phyloP scores from a whole-genome alignment of 140 eudicot genomes.

The Flaveria floridana region DNA sequence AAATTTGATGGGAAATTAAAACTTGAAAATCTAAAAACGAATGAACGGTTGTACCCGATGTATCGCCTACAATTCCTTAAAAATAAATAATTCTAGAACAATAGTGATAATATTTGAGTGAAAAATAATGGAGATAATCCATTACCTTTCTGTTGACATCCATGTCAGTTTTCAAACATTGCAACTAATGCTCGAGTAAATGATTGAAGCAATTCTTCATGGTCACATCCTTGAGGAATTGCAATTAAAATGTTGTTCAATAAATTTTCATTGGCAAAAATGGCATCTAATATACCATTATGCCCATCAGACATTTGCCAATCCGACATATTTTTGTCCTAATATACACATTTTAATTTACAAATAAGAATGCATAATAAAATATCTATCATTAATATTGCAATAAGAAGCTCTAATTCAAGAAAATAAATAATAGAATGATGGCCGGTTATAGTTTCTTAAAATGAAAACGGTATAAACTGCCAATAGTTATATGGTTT shows the following conservation, averaged over 20 bases:
- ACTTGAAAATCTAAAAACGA: conserved; percentile 27
- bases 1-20: too few species aligned
- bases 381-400: too few species aligned
- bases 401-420: too few species aligned
- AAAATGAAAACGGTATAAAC: too few species aligned
- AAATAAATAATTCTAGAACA: conserved; percentile 5
- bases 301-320: conserved; percentile 88
- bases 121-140: background rate
- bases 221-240: conserved; percentile 64
- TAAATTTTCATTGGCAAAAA: conserved; percentile 75
- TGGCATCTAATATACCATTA: conserved; percentile 92
- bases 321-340: background rate
- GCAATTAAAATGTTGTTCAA: conserved; percentile 79
- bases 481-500: too few species aligned
- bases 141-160: conserved; percentile 81
- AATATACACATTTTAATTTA: too few species aligned
- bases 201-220: conserved; percentile 96
- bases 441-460: too few species aligned
- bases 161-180: conserved; percentile 89
- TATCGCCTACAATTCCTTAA: conserved; percentile 57
- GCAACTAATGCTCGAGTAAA: conserved; percentile 90
- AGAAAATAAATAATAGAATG: too few species aligned
- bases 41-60: conserved; percentile 91
- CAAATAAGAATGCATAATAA: too few species aligned
- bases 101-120: background rate